Base-by-base conservation (phyloP, 768 basidiomycete species). In the Russula emetica region DNA sequence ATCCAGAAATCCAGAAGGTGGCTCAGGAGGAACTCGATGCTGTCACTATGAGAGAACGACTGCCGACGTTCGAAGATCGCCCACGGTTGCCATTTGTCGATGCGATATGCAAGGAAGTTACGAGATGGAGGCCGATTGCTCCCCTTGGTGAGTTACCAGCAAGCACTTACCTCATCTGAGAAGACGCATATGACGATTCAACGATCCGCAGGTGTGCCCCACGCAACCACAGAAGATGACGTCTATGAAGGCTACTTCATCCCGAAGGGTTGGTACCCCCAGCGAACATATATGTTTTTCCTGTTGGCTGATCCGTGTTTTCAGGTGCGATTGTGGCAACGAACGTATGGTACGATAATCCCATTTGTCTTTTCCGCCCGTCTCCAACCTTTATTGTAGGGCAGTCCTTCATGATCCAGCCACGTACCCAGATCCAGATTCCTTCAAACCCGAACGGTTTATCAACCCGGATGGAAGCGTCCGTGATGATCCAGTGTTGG, bases 171-270 rank as follows among this genome's bases (percentile, higher is more conserved):
- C 9, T 22, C n/a, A 11, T 18, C 18, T 1, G 3, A 24, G 18
- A 7, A 1, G 8, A 20, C 9, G 3, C 30, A 13, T 44, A 36
- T 36, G 36, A 36, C 32, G 32, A 34, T 9, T 34, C 32, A 20
- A n/a, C 32, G 16, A 20, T 30, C 30, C n/a, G 42, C 20, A 67
- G 66, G 22, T 28, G 24, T 72, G 4, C 72, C 72, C 16, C 72
- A 73, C 55, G 40, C 54, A 11, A 22, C 60, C 6, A 57, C 45
- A 10, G 45, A 70, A 44, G 73, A 72, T 30, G 68, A 72, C 49
- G 58, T 70, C 3, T 73, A 72, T 58, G 56, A 71, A 47, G 73
- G 70, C 0, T 73, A 66, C 42, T 62, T 65, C 36, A 71, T 74
- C 5, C 71, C 72, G 5, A 73, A 72, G 50, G 72, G 69, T 32